These are phyloP conservation scores for Acacia crassicarpa DNA, from an alignment of 306 rosid species.

Conservation along the genomic window DNA sequence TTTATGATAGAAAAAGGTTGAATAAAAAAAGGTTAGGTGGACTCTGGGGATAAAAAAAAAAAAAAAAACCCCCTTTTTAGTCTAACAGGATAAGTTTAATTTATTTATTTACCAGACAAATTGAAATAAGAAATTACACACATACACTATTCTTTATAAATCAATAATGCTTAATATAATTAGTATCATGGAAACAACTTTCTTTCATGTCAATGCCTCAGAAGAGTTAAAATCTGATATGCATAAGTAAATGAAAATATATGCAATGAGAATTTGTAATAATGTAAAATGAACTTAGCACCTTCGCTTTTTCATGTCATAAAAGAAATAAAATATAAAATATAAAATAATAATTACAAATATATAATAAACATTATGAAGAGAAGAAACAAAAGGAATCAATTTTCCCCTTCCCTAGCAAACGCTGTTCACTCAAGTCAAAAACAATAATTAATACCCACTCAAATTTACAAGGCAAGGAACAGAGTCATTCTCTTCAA, in stretches of 20 bases:
- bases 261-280: background rate
- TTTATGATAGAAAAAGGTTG: too few species aligned
- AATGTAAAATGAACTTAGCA: background rate
- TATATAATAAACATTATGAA: background rate
- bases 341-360: background rate
- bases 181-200: background rate
- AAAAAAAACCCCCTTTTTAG: background rate
- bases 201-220: background rate
- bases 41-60: background rate
- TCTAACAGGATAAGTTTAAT: background rate
- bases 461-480: constrained; percentile 30
- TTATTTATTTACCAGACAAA: background rate
- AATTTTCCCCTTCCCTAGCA: background rate
- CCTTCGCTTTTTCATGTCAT: background rate
- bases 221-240: background rate
- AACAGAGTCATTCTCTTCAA: constrained; percentile 31
- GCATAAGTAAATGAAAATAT: background rate
- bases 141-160: background rate
- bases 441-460: constrained; percentile 28
- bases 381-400: background rate
- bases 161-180: background rate
- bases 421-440: constrained; percentile 26
- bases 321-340: background rate
- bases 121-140: background rate
- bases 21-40: background rate